phyloP scores from a whole-genome alignment of 371 early-diverging fungal genomes.

The Saksenaea vasiformis region DNA sequence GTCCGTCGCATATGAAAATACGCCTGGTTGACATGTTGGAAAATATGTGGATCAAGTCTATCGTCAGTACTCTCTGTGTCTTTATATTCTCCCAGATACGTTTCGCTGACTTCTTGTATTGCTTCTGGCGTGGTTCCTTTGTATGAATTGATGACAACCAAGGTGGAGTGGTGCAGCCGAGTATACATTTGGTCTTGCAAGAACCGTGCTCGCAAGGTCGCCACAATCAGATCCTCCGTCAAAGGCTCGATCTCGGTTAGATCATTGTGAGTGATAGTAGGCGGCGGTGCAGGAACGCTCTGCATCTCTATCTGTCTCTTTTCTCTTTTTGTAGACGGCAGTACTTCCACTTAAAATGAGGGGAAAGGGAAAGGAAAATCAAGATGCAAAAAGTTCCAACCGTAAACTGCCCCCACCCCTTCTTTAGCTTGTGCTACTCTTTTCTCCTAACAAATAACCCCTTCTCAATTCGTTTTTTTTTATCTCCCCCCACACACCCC shows the following conservation, averaged over 20 bases:
- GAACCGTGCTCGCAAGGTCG: conserved; percentile 58
- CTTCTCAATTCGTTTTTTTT: not conserved
- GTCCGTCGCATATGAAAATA: conserved; percentile 80
- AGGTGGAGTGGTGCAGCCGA: conserved; percentile 58
- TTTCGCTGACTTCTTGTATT: conserved; percentile 44
- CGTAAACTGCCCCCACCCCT: not conserved
- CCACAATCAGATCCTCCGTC: conserved; percentile 54
- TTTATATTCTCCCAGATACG: conserved; percentile 72
- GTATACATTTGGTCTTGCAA: conserved; percentile 65
- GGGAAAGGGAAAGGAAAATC: not conserved
- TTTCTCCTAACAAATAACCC: not conserved
- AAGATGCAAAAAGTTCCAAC: not conserved
- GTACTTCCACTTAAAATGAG: not conserved
- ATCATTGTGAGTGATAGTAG: conserved; percentile 22
- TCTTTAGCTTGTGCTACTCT: not conserved
- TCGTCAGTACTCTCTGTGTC: conserved; percentile 36
- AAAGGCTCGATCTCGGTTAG: conserved; percentile 41
- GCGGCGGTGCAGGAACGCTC: conserved; percentile 4
- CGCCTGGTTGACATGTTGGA: conserved; percentile 68
- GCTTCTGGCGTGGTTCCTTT: conserved; percentile 26
- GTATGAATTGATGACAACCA: conserved; percentile 62
- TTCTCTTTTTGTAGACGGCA: not conserved
- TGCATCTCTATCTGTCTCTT: not conserved
- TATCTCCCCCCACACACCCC: not conserved
- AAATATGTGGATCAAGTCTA: conserved; percentile 81